Base-by-base conservation (phyloP, 2,329 filamentous ascomycete genomes). In the Colletotrichum brevisporum region DNA sequence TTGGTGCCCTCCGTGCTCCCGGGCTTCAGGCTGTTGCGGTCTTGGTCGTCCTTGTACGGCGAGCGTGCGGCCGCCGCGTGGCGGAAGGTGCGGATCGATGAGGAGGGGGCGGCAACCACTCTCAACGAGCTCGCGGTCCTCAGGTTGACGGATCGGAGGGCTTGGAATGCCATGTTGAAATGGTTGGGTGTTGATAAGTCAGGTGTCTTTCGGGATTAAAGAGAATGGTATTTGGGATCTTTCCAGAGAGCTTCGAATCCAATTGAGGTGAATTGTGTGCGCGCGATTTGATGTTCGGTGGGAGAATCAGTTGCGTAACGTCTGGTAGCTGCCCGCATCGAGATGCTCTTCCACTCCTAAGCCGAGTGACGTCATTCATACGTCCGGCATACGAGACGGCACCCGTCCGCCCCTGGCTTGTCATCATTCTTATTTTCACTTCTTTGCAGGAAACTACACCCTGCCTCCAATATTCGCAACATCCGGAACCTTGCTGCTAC, bases 1-100 rank as follows among this genome's bases (percentile, higher is more conserved):
- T 91, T 89, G 66, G 89, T 88, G 79, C 91, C 89, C 77, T 97
- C 93, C 62, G 86, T 89, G 2, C 86, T 80, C 41, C 88, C 84
- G 0, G 92, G 89, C 67, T 91, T 88, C 41, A 97, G 85, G 3
- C 85, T 85, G 71, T 91, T 86, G 59, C 89, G 87, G 76, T 91
- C 85, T 72, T 86, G 83, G 58, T 82, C 78, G 74, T 87, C 82
- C 71, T 88, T 89, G 77, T 86, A 86, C 4, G 85, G 77, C 4
- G 71, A 50, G 9, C 72, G 71, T 13, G 72, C 41, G 24, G 67
- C 51, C 2, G 76, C 18, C 0, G 80, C 77, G 39, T 75, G 73
- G 74, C 83, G 81, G 52, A 83, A 78, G 18, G 73, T 71, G 3
- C 79, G 78, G 27, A 67, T 60, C 36, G 72, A 36, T 8, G 31